Base-by-base conservation (phyloP, 2,329 filamentous ascomycete genomes). In the Pseudocercospora crystallina region DNA sequence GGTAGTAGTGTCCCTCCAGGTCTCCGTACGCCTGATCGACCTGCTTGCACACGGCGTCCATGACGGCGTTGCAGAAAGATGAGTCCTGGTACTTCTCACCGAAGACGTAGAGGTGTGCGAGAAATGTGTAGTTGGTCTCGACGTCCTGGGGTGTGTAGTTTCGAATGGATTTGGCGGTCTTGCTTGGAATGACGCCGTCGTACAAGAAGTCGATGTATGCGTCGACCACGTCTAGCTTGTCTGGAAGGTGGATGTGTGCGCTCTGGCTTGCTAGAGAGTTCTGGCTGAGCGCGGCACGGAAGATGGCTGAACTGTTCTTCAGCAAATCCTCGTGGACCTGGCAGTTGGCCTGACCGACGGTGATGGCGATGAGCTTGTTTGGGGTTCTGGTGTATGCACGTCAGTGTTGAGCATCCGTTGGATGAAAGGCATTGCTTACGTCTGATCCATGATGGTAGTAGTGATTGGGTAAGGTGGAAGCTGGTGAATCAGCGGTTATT, bases 21-120 rank as follows among this genome's bases (percentile, higher is more conserved):
- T 26, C 20, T 26, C 20, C 20, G 7, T 26, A 26, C 20, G 26
- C 20, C 20, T 26, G 20, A 26, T 26, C 20, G 20, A 26, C 20
- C 7, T 34, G 41, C 29, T 43, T 15, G 17, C 15, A 17, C 30
- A 44, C 13, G 9, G 42, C 32, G 20, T 34, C n/a, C 5, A 36
- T 20, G 2, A 26, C 14, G 11, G 11, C 15, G 30, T 49, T 34
- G 34, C 47, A 44, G 30, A 49, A 49, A 5, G 15, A 9, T 14
- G 37, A 26, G 30, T 44, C 39, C 1, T 44, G 11, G 7, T 39
- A 8, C 13, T 49, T 49, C 11, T 49, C 47, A 12, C 47, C 47
- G n/a, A 49, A 34, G 13, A 49, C 40, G 36, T 49, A 49, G 2
- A 49, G 33, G n/a, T 37, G 11, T 5, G 37, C 20, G 11, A 43